These are phyloP conservation scores for Citrus glauca DNA, from an alignment of 345 rosid genomes.

Conservation along the genomic window DNA sequence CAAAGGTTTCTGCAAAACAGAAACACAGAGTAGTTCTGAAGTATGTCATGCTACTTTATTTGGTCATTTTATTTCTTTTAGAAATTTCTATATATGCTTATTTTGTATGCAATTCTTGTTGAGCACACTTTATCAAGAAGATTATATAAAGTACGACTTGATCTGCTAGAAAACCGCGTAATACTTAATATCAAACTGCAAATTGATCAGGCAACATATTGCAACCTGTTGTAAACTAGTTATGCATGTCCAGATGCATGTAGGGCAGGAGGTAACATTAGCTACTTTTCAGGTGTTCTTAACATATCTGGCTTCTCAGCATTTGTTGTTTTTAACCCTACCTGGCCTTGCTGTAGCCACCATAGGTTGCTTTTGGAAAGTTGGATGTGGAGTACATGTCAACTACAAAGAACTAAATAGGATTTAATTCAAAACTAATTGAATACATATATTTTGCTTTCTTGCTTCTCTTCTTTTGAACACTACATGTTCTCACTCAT, in stretches of 20 bases:
- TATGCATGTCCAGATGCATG: background rate
- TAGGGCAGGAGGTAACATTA: background rate
- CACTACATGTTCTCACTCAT: background rate
- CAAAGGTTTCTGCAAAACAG: conserved; percentile 67
- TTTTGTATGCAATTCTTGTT: background rate
- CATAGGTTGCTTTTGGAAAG: background rate
- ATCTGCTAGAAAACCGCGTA: background rate
- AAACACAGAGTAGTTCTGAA: conserved; percentile 67
- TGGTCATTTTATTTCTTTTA: conserved; percentile 4
- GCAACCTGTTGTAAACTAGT: background rate
- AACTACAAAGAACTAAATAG: background rate
- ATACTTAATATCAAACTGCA: background rate
- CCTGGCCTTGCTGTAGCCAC: background rate
- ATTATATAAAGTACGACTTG: background rate
- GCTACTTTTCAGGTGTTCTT: background rate
- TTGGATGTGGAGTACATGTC: background rate
- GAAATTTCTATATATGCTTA: conserved; percentile 2
- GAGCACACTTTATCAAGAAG: background rate
- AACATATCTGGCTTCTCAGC: background rate
- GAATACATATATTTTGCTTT: background rate
- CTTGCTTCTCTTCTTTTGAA: background rate
- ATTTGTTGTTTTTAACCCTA: background rate
- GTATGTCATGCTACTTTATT: conserved; percentile 41
- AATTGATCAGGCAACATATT: background rate
- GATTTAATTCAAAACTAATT: background rate